Percentiles rank a stretch among this genome's conserved stretches.
Evolutionary conservation across 140 eudicot species (phyloP).

Genomic region (Cichorium intybus): DNA sequence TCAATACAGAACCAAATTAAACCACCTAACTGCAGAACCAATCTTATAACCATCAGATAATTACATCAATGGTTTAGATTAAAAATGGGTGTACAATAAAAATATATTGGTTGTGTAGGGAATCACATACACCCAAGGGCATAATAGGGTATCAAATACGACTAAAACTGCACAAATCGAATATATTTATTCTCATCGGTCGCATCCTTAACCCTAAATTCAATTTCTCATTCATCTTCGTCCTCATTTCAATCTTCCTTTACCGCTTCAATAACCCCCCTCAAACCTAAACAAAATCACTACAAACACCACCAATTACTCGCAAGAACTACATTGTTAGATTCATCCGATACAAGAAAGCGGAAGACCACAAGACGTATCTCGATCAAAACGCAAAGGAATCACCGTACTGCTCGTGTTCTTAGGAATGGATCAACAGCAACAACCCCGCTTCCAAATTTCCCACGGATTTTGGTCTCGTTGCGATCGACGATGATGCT

Average conservation of each 20-base stretch:
- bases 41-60: no score
- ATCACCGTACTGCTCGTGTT: not conserved
- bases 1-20: no score
- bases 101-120: no score
- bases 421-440: constrained; percentile 77
- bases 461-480: constrained; percentile 82
- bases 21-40: no score
- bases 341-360: constrained; percentile 52
- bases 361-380: constrained; percentile 47
- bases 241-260: constrained; percentile 13
- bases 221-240: constrained; percentile 9
- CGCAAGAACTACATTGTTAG: constrained; percentile 43
- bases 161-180: no score
- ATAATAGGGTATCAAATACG: no score
- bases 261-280: constrained; percentile 10
- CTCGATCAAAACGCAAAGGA: constrained; percentile 32
- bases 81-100: no score
- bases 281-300: no score
- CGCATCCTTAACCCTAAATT: not conserved
- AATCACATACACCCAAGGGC: no score
- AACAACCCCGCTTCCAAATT: constrained; percentile 62
- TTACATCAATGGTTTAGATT: no score
- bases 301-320: not conserved
- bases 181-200: no score
- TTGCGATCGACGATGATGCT: constrained; percentile 40